phyloP scores from a whole-genome alignment of 176 grass and related monocot genomes.

The Hordeum marinum region DNA sequence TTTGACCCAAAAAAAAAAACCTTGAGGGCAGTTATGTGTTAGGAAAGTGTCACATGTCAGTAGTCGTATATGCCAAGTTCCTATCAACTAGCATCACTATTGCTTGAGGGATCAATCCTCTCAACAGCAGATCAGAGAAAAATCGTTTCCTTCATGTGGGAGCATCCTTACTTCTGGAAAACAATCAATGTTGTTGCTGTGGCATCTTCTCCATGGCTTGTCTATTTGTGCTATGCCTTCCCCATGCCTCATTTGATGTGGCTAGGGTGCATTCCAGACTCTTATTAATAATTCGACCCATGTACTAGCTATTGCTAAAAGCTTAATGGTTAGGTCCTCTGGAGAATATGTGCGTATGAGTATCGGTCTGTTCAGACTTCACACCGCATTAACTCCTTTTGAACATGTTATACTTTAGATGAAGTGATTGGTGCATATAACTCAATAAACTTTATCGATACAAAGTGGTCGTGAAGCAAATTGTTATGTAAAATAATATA shows the following conservation, averaged over 20 bases:
- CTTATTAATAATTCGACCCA: not conserved
- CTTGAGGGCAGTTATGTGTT: conserved; percentile 33
- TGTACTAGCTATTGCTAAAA: not conserved
- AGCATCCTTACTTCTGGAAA: conserved; percentile 35
- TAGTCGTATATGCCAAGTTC: conserved; percentile 25
- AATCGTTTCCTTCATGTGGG: conserved; percentile 54
- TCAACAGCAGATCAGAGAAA: conserved; percentile 28
- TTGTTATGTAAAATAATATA: not conserved
- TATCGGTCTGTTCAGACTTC: not conserved
- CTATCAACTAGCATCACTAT: conserved; percentile 38
- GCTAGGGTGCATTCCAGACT: conserved; percentile 8
- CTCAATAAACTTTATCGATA: too few relatives aligned
- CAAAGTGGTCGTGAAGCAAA: too few relatives aligned
- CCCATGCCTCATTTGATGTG: conserved; percentile 18
- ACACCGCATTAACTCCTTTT: too few relatives aligned
- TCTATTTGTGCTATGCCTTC: conserved; percentile 8
- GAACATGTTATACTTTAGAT: not conserved
- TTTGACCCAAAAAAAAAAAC: too few relatives aligned
- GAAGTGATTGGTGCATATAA: not conserved
- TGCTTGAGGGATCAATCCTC: conserved; percentile 42
- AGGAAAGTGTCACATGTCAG: conserved; percentile 49
- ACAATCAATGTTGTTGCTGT: conserved; percentile 36
- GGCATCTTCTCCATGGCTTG: conserved; percentile 32
- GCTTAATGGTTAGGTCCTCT: conserved; percentile 11
- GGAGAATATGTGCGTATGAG: not conserved